Evolutionary conservation across 495 filamentous ascomycete species (phyloP), one percentile per base, ranked within the genome.

Genomic region (Penicillium paxilli): DNA sequence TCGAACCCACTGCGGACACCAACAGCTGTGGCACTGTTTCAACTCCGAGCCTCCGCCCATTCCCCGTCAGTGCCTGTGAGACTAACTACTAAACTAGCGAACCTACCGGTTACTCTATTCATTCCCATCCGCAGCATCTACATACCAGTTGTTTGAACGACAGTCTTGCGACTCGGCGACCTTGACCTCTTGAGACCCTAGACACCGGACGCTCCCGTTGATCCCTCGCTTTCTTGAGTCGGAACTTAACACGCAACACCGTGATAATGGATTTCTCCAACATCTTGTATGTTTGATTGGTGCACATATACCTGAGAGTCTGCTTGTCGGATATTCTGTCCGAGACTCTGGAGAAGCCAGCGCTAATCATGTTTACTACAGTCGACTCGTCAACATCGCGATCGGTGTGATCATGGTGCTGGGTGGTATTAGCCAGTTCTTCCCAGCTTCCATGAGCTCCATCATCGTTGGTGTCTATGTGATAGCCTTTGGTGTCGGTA

Each of bases 321-420:
- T 20, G 3, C 35, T 40, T 4, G 8, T 16, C 35, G 35, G n/a
- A 20, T 7, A 20, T 20, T 0, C 17, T 17, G 35, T 20, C 16
- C 19, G 9, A 21, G 9, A 10, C 19, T 42, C n/a, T n/a, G n/a
- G 9, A 12, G 12, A 8, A 21, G 9, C 2, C 19, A 23, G 10
- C 7, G 40, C 20, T 42, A 42, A 42, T 23, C 14, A 24, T 42
- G 40, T 24, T n/a, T n/a, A n/a, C 53, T 59, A 21, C 61, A 96
- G 92, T 76, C 95, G 94, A 56, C 83, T 98, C 60, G 90, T 95
- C 62, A 99, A 99, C 81, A 79, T 98, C 58, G 90, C 76, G 54
- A 87, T 96, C 52, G 94, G 86, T 54, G 87, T 85, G 54, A 74
- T 96, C 51, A 96, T 98, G 91, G 76, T 96, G 21, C 75, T 96